Evolutionary conservation across 768 basidiomycete genomes (phyloP).

Genomic region (Tephrocybe sp.): DNA sequence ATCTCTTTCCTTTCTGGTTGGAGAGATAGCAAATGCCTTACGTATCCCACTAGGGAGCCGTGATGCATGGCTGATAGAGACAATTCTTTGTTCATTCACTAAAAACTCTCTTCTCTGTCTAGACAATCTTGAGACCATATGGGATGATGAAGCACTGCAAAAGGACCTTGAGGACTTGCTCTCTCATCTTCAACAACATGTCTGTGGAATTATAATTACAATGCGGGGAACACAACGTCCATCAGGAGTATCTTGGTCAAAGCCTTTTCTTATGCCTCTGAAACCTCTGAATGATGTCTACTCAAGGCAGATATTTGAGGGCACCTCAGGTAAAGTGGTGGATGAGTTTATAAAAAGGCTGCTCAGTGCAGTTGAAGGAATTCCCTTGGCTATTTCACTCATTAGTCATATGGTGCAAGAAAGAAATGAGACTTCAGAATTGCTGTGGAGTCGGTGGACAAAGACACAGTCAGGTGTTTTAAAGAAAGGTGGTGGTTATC

Average conservation of each 20-base stretch:
- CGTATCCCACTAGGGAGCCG: not conserved
- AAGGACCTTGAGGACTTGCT: not conserved
- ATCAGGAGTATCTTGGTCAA: not conserved
- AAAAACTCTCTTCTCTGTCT: no score
- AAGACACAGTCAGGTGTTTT: not conserved
- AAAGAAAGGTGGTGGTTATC: not conserved
- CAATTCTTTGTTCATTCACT: not conserved
- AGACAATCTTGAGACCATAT: no score
- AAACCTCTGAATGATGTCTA: not conserved
- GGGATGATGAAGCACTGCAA: no score
- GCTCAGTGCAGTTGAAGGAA: not conserved
- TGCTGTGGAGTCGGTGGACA: slow-evolving; percentile 16
- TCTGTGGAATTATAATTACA: slow-evolving; percentile 1
- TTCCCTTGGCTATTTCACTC: slow-evolving; percentile 12
- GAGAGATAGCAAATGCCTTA: slow-evolving; percentile 2
- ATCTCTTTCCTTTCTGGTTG: not conserved
- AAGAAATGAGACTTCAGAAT: slow-evolving; percentile 18
- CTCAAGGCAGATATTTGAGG: not conserved
- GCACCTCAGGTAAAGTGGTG: not conserved
- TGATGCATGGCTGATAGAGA: not conserved
- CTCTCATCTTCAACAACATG: not conserved
- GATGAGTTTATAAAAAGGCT: not conserved
- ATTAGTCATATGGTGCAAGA: slow-evolving; percentile 17
- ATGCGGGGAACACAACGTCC: slow-evolving; percentile 8
- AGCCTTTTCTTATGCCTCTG: slow-evolving; percentile 2